Conservation (phyloP, 2,329 filamentous ascomycete genomes). For the Daldinia sp. region DNA sequence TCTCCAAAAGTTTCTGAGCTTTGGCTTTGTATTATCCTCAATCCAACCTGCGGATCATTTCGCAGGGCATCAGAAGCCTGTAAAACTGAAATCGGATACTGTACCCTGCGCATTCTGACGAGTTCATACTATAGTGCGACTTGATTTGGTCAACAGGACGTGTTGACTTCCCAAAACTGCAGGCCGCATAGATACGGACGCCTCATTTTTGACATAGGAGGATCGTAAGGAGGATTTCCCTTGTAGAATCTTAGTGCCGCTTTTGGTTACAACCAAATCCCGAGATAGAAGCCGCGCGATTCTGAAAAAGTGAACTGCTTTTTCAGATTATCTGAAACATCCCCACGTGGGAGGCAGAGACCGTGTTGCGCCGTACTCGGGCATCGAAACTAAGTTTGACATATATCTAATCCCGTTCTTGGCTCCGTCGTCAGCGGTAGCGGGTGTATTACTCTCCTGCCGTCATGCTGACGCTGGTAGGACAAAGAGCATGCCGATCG, state of each 20-base stretch:
- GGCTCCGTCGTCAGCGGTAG: slow-evolving; percentile 15
- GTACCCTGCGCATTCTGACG: slow-evolving; percentile 1
- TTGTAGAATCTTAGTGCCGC: background rate
- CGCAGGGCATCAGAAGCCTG: background rate
- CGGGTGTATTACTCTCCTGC: background rate
- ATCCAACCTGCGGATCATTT: background rate
- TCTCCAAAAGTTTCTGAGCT: background rate
- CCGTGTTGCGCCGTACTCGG: slow-evolving; percentile 27
- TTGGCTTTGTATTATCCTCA: background rate
- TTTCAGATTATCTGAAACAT: slow-evolving; percentile 9
- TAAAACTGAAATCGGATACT: slow-evolving; percentile 3
- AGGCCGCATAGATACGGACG: background rate
- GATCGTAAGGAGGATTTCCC: background rate
- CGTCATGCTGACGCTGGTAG: background rate
- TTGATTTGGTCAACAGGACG: slow-evolving; percentile 14
- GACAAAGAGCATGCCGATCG: background rate
- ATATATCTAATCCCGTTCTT: slow-evolving; percentile 27
- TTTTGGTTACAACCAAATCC: background rate
- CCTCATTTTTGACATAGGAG: background rate
- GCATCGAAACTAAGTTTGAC: slow-evolving; percentile 6
- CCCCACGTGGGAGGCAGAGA: background rate
- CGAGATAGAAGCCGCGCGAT: background rate
- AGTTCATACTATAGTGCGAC: background rate
- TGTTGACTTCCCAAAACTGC: background rate
- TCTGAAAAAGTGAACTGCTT: slow-evolving; percentile 11